Evolutionary conservation across 768 basidiomycete species (phyloP), one percentile per base, ranked within the genome.

Genomic region (Tylopilus plumbeoviolaceoides): DNA sequence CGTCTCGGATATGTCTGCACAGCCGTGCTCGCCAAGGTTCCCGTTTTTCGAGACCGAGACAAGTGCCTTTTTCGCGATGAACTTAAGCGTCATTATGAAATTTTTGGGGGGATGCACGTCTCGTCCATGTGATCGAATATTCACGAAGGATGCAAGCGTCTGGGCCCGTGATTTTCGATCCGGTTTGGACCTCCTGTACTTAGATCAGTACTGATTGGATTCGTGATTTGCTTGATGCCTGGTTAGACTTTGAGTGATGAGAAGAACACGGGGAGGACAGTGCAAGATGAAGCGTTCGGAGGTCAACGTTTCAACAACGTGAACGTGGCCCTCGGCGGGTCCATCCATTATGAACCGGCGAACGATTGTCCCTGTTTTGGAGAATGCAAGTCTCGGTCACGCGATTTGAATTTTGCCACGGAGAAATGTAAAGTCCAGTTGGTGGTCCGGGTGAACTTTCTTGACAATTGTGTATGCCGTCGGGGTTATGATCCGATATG

Each of bases 331-430:
- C 17, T n/a, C 15, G 17, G 15, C 15, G 17, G 15, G 12, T 35
- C 33, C 33, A 2, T 35, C 33, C 15, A 17, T 17, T 38, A 1
- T 38, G n/a, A 18, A 38, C 36, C 36, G 35, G 35, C 35, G 15
- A 17, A 17, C 23, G 21, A 20, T 35, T 27, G 40, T 21, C 23
- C 45, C 18, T 45, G 42, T 42, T 27, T 44, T 45, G 17, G 5
- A 23, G 25, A 53, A 45, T 52, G 38, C 11, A 40, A 31, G 23
- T 44, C 50, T 54, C 30, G 55, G 25, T 59, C 51, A 41, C 6
- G 36, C 40, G 48, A 53, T 35, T 42, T 50, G 53, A 45, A 44
- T 58, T 52, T 54, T 35, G 18, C 41, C 52, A 30, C 10, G 23
- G 15, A 25, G n/a, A 20, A 44, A 48, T 60, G 48, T 23, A 43